Conservation (phyloP, 768 basidiomycete species). For the Pisolithus albus region DNA sequence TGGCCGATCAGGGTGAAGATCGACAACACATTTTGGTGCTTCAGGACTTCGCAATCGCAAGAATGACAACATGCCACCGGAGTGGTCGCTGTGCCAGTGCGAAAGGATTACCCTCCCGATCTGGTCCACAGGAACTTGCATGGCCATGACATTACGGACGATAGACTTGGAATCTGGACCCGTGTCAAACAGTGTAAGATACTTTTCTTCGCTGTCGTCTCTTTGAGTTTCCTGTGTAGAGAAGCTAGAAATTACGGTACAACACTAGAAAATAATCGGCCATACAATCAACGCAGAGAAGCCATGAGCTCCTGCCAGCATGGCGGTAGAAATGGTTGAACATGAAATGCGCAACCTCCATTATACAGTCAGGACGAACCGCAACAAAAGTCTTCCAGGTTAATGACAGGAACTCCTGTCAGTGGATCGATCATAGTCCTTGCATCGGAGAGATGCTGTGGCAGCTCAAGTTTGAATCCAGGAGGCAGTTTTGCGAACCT, state of each 20-base stretch:
- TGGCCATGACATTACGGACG: conserved; percentile 59
- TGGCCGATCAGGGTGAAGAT: conserved; percentile 75
- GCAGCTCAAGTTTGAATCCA: conserved; percentile 68
- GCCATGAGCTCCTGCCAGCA: conserved; percentile 66
- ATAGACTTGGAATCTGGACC: conserved; percentile 75
- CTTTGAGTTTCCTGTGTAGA: conserved; percentile 49
- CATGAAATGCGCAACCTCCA: too few relatives aligned
- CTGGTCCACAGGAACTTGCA: conserved; percentile 47
- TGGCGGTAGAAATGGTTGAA: background rate
- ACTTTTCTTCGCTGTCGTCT: conserved; percentile 36
- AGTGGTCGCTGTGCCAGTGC: conserved; percentile 76
- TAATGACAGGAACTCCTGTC: conserved; percentile 56
- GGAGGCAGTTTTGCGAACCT: conserved; percentile 80
- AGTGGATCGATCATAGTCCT: conserved; percentile 35
- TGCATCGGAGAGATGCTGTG: conserved; percentile 51
- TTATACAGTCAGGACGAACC: conserved; percentile 33
- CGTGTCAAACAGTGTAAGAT: conserved; percentile 73
- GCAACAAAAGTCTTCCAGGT: conserved; percentile 68
- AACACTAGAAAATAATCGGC: background rate
- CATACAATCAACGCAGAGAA: conserved; percentile 75
- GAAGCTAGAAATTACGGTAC: background rate
- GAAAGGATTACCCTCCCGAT: conserved; percentile 66
- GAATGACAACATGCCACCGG: conserved; percentile 66
- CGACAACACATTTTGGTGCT: conserved; percentile 42
- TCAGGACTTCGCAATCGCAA: conserved; percentile 37